Evolutionary conservation across 768 basidiomycete species (phyloP), one percentile per base, ranked within the genome.

Genomic region (Calocybe gangraenosa): DNA sequence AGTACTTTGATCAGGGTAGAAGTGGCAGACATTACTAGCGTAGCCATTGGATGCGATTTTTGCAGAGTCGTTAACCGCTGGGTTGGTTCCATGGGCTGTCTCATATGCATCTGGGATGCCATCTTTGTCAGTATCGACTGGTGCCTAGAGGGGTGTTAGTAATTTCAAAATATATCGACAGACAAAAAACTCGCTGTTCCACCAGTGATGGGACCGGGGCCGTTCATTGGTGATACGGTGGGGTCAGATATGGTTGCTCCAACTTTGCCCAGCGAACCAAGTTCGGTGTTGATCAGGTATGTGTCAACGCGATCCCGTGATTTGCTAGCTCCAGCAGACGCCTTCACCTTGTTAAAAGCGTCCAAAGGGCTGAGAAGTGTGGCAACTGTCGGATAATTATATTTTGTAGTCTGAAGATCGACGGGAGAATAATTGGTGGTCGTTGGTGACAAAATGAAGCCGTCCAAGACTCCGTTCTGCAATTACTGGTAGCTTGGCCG

Each of bases 61-160:
- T 7, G 58, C 54, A 13, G 64, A 61, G 46, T 65, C 65, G 18
- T 61, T 58, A 30, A 55, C 53, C 37, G 56, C 58, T 34, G 60
- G 66, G 40, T 62, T 59, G 28, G 61, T 58, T 17, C 63, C 64
- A 43, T 65, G 62, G 3, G 64, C 60, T 28, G 20, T 51, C 46
- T 66, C 65, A 40, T 64, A 66, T 14, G 53, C 49, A 42, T 66
- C 65, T 2, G 65, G 65, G 13, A 66, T 65, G 3, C 65, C 64
- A 41, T 67, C 65, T 11, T 47, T 44, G 33, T 67, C 65, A 17
- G 62, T 58, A 38, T 65, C 63, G 0, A 46, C 44, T 17, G 60
- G 64, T 10, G 58, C 55, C 64, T 65, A 40, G 1, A 13, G 20
- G 19, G 23, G 8, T 5, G 25, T 37, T 34, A 33, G 23, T 8